Evolutionary conservation across 2,329 filamentous ascomycete genomes (phyloP), one percentile per base, ranked within the genome.

Genomic region (Aspergillus piperis): DNA sequence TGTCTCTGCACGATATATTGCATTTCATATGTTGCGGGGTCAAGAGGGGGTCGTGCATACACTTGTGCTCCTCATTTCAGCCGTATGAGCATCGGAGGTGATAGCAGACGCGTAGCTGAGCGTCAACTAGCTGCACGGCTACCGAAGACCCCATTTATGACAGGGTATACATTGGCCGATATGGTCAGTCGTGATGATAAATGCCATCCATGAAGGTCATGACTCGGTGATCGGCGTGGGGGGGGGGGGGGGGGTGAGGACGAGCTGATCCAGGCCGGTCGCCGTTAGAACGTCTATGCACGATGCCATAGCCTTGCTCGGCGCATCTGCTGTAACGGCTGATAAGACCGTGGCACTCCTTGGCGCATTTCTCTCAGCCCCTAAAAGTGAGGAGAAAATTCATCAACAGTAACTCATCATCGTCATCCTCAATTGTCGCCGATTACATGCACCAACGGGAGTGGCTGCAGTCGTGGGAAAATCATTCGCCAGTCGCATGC

Each of bases 81-180:
- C 25, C 47, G n/a, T 30, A 27, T 17, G 3, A n/a, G 10, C 5
- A n/a, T 30, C 15, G 13, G 47, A 32, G 47, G 15, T 50, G 53
- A 13, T 15, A 13, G 25, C 2, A 41, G 21, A 39, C 17, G 17
- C 51, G 19, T 36, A 8, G 36, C 51, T 38, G 36, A 15, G 36
- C 51, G 25, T 50, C 23, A 17, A 25, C 15, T 6, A 36, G 10
- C 44, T 30, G 39, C 25, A 47, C 25, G n/a, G n/a, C 10, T 47
- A 25, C 38, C 15, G 11, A n/a, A 10, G 53, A 27, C 30, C 41
- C 25, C 27, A 55, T 47, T 13, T 13, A 10, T 3, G 23, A 15
- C 53, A 36, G 53, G 41, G 53, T 42, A 44, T 30, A 25, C 53
- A 55, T 55, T 55, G 53, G 53, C 32, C 13, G 41, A n/a, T 4